Percentiles rank a stretch among this genome's conserved stretches.
These are phyloP conservation scores for Dissophora ornata DNA, from an alignment of 192 early-diverging fungal species.

Conservation along the genomic window DNA sequence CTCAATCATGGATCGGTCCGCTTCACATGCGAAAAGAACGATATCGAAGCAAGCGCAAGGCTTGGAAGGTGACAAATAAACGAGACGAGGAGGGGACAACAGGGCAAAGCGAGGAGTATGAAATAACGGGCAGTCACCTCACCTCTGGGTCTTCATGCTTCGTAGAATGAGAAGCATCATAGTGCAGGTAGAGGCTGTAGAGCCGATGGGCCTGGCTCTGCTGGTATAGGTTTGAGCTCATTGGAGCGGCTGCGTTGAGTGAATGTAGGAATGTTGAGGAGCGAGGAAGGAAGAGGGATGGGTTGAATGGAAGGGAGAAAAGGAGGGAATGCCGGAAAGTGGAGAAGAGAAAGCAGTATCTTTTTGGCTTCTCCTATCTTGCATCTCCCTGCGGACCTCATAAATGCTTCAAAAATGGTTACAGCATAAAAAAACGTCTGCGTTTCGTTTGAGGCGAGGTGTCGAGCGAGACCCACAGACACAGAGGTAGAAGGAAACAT, in stretches of 20 bases:
- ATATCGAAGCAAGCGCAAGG: too few species aligned
- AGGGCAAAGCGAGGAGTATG: too few species aligned
- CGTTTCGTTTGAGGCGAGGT: too few species aligned
- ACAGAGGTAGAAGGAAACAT: not conserved
- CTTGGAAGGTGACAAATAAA: not conserved
- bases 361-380: too few species aligned
- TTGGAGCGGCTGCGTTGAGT: too few species aligned
- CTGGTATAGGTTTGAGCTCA: conserved; percentile 55
- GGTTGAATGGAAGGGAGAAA: not conserved
- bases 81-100: not conserved
- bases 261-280: not conserved
- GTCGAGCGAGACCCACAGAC: too few species aligned
- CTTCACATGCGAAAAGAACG: too few species aligned
- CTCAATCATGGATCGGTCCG: too few species aligned
- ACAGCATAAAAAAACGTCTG: too few species aligned
- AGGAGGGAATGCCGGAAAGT: not conserved
- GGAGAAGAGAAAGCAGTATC: not conserved
- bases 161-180: conserved; percentile 49
- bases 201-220: conserved; percentile 55
- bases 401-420: too few species aligned
- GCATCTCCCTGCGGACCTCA: too few species aligned
- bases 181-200: conserved; percentile 51
- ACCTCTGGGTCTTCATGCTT: conserved; percentile 57
- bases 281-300: not conserved
- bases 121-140: conserved; percentile 46